A percentile compares a stretch with the other conserved stretches of the same genome.
These are phyloP conservation scores for Orbilia ellipsospora DNA, from an alignment of 2,329 filamentous ascomycete genomes.

Conservation along the genomic window DNA sequence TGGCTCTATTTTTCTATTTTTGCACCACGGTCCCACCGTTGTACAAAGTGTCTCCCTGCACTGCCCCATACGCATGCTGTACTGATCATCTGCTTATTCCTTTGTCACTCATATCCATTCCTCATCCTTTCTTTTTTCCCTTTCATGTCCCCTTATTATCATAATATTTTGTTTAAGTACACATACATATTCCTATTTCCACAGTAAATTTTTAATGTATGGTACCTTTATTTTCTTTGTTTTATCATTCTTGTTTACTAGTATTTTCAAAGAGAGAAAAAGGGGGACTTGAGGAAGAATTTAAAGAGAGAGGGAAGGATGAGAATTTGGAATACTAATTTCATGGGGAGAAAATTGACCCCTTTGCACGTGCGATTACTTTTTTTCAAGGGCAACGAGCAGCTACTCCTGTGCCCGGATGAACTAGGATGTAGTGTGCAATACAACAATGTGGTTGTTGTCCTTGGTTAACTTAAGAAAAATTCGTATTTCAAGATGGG, in stretches of 20 bases:
- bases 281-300: neutral
- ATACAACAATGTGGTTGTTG: too few species aligned
- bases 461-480: too few species aligned
- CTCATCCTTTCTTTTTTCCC: neutral
- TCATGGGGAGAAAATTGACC: conserved; percentile 22
- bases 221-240: conserved; percentile 33
- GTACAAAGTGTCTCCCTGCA: conserved; percentile 44
- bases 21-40: conserved; percentile 25
- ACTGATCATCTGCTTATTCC: neutral
- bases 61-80: conserved; percentile 1
- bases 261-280: neutral
- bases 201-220: conserved; percentile 51
- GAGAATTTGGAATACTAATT: conserved; percentile 42
- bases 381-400: too few species aligned
- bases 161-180: neutral
- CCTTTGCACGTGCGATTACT: conserved; percentile 6
- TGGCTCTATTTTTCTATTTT: conserved; percentile 33
- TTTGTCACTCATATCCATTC: neutral
- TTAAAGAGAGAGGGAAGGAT: conserved; percentile 13
- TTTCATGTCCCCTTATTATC: neutral
- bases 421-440: too few species aligned
- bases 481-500: too few species aligned
- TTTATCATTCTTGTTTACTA: too few species aligned
- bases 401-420: too few species aligned
- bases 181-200: conserved; percentile 23